phyloP scores from a whole-genome alignment of 495 filamentous ascomycete genomes.

The Aspergillus indologenus region DNA sequence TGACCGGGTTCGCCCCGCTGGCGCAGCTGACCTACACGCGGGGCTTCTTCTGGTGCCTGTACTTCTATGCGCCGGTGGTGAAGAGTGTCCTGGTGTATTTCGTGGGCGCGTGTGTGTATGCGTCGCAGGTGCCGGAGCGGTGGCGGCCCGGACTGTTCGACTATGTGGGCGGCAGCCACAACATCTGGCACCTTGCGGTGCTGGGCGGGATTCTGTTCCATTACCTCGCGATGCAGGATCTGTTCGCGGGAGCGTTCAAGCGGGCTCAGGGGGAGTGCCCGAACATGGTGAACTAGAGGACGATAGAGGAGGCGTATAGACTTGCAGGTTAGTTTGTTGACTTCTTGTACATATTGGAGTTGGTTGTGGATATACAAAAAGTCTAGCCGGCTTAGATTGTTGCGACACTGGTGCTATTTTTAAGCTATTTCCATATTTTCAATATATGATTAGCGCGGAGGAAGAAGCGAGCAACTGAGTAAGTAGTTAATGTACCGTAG shows the following conservation, averaged over 20 bases:
- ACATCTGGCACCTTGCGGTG: constrained; percentile 96
- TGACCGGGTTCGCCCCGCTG: constrained; percentile 89
- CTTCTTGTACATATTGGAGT: neutral
- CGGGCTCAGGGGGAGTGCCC: constrained; percentile 60
- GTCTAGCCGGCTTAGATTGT: neutral
- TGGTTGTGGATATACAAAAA: neutral
- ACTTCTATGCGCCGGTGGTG: constrained; percentile 85
- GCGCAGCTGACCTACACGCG: constrained; percentile 76
- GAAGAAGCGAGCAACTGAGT: too few species aligned
- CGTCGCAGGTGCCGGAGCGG: constrained; percentile 88
- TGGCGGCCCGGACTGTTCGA: constrained; percentile 93
- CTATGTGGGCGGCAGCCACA: constrained; percentile 91
- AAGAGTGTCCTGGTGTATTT: constrained; percentile 88
- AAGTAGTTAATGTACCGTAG: too few species aligned
- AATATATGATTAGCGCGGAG: neutral
- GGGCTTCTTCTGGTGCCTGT: constrained; percentile 68
- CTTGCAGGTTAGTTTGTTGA: neutral
- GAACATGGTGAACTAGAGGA: constrained; percentile 21
- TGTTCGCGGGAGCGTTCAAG: constrained; percentile 82
- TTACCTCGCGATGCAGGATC: constrained; percentile 91
- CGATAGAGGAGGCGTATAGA: neutral
- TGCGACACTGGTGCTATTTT: neutral
- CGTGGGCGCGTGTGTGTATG: constrained; percentile 80
- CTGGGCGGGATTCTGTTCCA: constrained; percentile 96
- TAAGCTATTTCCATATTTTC: neutral